Base-by-base conservation (phyloP, 495 filamentous ascomycete genomes). In the Aspergillus olivimuriae region DNA sequence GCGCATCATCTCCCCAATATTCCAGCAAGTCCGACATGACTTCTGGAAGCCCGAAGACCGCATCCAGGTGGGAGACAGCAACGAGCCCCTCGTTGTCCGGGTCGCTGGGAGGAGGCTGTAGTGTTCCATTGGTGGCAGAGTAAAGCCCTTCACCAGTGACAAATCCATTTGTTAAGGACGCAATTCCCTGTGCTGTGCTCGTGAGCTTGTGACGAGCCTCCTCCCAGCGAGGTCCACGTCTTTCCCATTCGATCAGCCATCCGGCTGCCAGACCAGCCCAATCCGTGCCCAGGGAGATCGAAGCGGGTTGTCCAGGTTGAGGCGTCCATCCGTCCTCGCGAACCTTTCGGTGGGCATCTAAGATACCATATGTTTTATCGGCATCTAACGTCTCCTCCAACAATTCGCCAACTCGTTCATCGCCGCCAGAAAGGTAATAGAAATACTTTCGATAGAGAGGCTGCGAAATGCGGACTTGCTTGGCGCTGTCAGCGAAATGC, bases 241-340 rank as follows among this genome's bases (percentile, higher is more conserved):
- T 51, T 44, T 74, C 70, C 70, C 69, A 74, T 41, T 70, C 72
- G 2, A 71, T 52, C 6, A 73, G 51, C 68, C 69, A 75, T 2
- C 60, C 65, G 9, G 57, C 57, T 2, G 72, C 72, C 5, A 75
- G 52, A 1, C 65, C 65, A 6, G 66, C 62, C 66, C 70, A 75
- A 49, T 75, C 72, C 5, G 69, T 65, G 1, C 70, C 70, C 21
- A 74, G 53, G 40, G 64, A 60, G 10, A 73, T 52, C 24, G 63
- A 55, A 14, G 68, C 47, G 6, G 61, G 62, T n/a, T 48, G 34
- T 1, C 58, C 61, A n/a, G 66, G 63, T n/a, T 61, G 54, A 7
- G 62, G 61, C n/a, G 53, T 63, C 40, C 66, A 67, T 4, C 65
- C 60, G 45, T 66, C 62, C 4, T 57, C 47, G 28, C 69, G 66